Evolutionary conservation across 345 rosid genomes (phyloP), one percentile per base, ranked within the genome.

Genomic region (Pistacia integerrima): DNA sequence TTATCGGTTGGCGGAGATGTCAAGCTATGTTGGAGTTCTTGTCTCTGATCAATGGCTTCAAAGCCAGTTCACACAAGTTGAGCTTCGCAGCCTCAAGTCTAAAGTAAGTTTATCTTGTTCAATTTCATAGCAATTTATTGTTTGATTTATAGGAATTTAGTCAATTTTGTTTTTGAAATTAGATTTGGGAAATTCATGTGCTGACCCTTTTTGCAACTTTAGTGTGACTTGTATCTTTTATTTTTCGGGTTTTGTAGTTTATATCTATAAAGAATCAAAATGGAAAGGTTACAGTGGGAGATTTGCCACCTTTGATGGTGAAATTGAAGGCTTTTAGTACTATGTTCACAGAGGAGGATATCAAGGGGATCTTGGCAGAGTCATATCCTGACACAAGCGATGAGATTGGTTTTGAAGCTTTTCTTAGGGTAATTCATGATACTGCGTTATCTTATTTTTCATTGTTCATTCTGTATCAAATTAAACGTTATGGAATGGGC

Each of bases 11-110:
- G 69, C 70, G 67, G 85, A 82, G 75, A 94, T 95, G 99, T 90
- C 99, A 33, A 85, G 92, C 74, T 89, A 76, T 38, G 80, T 77
- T 41, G 95, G 95, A 63, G 91, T 93, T 80, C 78, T 84, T n/a
- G 87, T 91, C 64, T 89, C 97, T 1, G 99, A 94, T 85, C 93
- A 88, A 77, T 86, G 83, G 97, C 88, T 92, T 52, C 95, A 93
- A 83, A 88, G 93, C 78, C 97, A 92, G 79, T 93, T 93, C 81
- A 91, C 93, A 1, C 98, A 95, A 84, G 92, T 90, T 22, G 98
- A 93, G 80, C 97, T 95, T 81, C 97, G 92, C 18, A 84, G 92
- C 84, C 97, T 95, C 71, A 83, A 85, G 66, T 78, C 98, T 20
- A 93, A 90, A 85, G 99, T 93, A 76, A 82, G 93, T 64, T 71